A percentile compares a stretch with the other conserved stretches of the same genome.
Conservation (phyloP, 2,329 filamentous ascomycete genomes). For the Neurospora crassa region DNA sequence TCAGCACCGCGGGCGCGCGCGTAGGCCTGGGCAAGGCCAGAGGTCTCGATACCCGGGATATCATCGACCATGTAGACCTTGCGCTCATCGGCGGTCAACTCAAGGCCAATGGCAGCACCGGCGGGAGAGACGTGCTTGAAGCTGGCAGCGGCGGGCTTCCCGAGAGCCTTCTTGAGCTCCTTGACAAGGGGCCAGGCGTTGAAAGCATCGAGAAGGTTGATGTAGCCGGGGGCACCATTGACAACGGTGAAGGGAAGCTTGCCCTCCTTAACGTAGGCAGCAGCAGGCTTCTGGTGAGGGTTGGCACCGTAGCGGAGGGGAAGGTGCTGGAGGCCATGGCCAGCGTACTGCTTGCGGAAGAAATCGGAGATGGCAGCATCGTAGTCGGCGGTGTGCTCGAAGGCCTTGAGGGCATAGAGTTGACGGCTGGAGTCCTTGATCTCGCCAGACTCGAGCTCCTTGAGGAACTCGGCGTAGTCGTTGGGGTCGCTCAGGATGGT, state of each 20-base stretch:
- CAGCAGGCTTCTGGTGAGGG: constrained; percentile 94
- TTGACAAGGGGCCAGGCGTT: constrained; percentile 97
- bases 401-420: constrained; percentile 90
- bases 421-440: constrained; percentile 80
- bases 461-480: constrained; percentile 90
- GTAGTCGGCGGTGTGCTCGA: constrained; percentile 96
- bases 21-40: constrained; percentile 84
- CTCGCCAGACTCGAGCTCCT: constrained; percentile 79
- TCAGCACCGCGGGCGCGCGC: constrained; percentile 91
- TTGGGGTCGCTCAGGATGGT: constrained; percentile 90
- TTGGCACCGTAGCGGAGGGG: constrained; percentile 91
- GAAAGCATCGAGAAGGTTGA: constrained; percentile 91
- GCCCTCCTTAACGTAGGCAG: constrained; percentile 65
- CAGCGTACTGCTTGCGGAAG: constrained; percentile 93
- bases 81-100: constrained; percentile 76
- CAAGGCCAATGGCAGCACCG: constrained; percentile 86
- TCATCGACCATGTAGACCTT: constrained; percentile 99
- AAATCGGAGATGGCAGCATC: constrained; percentile 91
- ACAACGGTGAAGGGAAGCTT: constrained; percentile 92
- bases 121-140: constrained; percentile 99
- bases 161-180: constrained; percentile 83
- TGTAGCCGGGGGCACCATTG: constrained; percentile 82
- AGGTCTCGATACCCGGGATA: constrained; percentile 79
- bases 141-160: constrained; percentile 83
- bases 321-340: constrained; percentile 69